Evolutionary conservation across 192 early-diverging fungal genomes (phyloP), one percentile per base, ranked within the genome.

Genomic region (Umbelopsis sp.): DNA sequence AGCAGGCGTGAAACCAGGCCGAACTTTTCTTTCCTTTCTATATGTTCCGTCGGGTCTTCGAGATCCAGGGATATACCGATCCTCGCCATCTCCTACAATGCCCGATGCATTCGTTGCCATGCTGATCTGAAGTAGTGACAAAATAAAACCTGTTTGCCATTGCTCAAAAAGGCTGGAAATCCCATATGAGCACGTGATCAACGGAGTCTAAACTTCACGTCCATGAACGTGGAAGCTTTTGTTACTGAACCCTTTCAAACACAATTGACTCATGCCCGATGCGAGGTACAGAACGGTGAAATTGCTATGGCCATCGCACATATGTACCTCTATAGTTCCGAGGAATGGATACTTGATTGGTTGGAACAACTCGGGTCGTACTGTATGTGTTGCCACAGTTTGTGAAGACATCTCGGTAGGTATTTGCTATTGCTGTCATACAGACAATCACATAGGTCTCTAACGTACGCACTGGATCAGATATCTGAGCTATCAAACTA

Each of bases 11-110:
- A 82, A 93, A 5, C 92, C 92, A 36, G 86, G 86, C 16, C 92
- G 84, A 34, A 93, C 80, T 66, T 87, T 86, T 49, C 87, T 86
- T 74, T 92, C 92, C 43, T 86, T 87, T 71, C 92, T 82, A 43
- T 87, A 52, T 20, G 86, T 84, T 36, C 92, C 92, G 68, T 93
- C 92, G 6, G 92, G 78, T 25, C 92, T 84, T 32, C 81, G 85
- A 21, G 82, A 80, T 47, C 85, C 83, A 22, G 90, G 88, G 12
- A 93, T 86, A 43, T 88, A 78, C 2, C 88, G 84, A 26, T 83
- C 86, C 72, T 83, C 86, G 7, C 69, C 77, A 50, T 66, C 21
- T 20, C 44, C 38, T 12, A 74, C 73, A 62, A 81, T 81, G 20
- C 80, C 80, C 22, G 76, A 77, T 10, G 71, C 69, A 26, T 68